Evolutionary conservation across 352 stramenopile species (phyloP).

Genomic region (Peronospora belbahrii): DNA sequence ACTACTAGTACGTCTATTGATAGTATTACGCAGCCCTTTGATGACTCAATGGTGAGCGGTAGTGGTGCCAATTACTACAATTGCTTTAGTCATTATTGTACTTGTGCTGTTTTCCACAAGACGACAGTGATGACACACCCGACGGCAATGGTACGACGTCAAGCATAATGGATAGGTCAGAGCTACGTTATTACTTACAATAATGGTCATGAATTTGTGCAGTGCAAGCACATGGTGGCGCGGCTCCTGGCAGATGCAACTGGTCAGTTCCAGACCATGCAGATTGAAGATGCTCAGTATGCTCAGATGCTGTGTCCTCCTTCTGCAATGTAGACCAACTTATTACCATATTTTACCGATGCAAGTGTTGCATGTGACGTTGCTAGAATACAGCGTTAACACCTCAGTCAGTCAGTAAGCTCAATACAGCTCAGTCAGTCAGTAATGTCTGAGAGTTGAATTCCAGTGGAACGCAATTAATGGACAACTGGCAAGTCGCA

Average conservation of each 20-base stretch:
- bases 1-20: slow-evolving; percentile 6
- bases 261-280: slow-evolving; percentile 33
- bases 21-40: slow-evolving; percentile 35
- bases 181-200: not conserved
- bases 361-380: no score
- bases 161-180: not conserved
- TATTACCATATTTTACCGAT: no score
- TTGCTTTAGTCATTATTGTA: slow-evolving; percentile 63
- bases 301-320: slow-evolving; percentile 52
- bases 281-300: slow-evolving; percentile 49
- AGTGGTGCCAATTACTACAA: slow-evolving; percentile 61
- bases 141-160: slow-evolving; percentile 41
- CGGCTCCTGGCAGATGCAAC: slow-evolving; percentile 50
- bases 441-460: no score
- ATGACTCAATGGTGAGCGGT: slow-evolving; percentile 31
- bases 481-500: no score
- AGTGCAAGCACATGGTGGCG: slow-evolving; percentile 75
- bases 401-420: no score
- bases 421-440: no score
- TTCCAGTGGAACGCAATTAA: no score
- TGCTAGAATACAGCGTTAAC: no score
- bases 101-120: slow-evolving; percentile 47
- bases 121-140: slow-evolving; percentile 27
- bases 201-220: not conserved
- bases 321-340: not conserved